Evolutionary conservation across 257 asterid species (phyloP), one percentile per base, ranked within the genome.

Genomic region (Primulina eburnea): DNA sequence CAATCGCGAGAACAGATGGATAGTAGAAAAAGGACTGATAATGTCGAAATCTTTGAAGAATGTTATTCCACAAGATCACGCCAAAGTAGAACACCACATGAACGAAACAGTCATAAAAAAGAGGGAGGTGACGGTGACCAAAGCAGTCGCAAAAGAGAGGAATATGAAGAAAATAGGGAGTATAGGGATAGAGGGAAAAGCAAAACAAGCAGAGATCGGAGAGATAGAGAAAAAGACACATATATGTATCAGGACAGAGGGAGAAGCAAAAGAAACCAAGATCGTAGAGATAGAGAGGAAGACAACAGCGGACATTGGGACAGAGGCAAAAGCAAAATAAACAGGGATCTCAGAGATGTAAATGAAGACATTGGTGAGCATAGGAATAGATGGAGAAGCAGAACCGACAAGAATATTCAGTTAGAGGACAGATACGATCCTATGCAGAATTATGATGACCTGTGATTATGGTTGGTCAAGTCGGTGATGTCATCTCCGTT

Each of bases 381-480:
- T 3, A 38, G 47, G 47, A 47, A 47, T 47, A 47, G 20, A 47
- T 16, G 56, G 56, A 47, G 56, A 47, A 47, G 56, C 56, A 16
- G 18, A 14, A 16, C 56, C 16, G 20, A 47, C 56, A 47, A 2
- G 56, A 14, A 47, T 47, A 4, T 47, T 16, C 20, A 47, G 56
- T 47, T 16, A 11, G 56, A 47, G 56, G 56, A 47, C 56, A 47
- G 20, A 47, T 47, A 47, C 2, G 17, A 47, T 47, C 95, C 97
- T 75, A 61, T 82, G 57, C 80, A 72, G 67, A 78, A 82, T 32
- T 78, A 60, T 77, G 83, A 74, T 63, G 76, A 78, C 57, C 78
- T 65, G 8, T 78, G 74, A 62, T 58, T 66, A 30, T 63, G 65
- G 77, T 32, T 65, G 18, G 40, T 57, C 33, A 55, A 72, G 74